phyloP scores from a whole-genome alignment of 257 asterid species.

The Nicotiana attenuata region DNA sequence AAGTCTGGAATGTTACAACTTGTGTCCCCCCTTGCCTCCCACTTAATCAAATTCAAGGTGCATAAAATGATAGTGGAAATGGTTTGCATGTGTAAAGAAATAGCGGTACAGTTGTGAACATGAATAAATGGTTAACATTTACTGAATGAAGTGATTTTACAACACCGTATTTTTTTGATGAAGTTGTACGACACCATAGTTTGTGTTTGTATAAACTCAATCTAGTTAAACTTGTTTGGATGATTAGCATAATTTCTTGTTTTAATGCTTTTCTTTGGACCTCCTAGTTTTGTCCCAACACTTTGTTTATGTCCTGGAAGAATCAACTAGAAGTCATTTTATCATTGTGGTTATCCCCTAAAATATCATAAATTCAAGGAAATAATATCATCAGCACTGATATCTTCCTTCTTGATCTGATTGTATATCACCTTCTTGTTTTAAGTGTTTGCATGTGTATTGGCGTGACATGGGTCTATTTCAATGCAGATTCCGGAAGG shows the following conservation, averaged over 20 bases:
- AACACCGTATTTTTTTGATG: not conserved
- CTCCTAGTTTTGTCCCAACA: not conserved
- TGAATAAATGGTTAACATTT: not conserved
- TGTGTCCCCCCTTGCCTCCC: not conserved
- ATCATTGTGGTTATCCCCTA: not conserved
- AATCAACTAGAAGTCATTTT: not conserved
- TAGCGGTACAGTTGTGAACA: not conserved
- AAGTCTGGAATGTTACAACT: not conserved
- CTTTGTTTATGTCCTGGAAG: not conserved
- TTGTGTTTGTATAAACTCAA: not conserved
- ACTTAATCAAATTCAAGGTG: not conserved
- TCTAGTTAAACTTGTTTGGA: not conserved
- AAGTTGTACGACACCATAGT: not conserved
- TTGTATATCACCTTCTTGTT: not conserved
- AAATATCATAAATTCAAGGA: not conserved
- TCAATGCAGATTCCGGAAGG: conserved; percentile 68
- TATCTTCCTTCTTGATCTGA: conserved; percentile 3
- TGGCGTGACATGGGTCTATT: conserved; percentile 12
- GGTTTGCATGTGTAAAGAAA: not conserved
- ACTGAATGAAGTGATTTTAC: not conserved
- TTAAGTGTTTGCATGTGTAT: conserved; percentile 12
- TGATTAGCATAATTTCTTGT: not conserved
- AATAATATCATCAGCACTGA: not conserved
- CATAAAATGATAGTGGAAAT: not conserved
- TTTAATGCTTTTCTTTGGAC: not conserved